A percentile compares a stretch with the other conserved stretches of the same genome.
Evolutionary conservation across 139 green algal species (phyloP).

Genomic region (Ulvella scutata): DNA sequence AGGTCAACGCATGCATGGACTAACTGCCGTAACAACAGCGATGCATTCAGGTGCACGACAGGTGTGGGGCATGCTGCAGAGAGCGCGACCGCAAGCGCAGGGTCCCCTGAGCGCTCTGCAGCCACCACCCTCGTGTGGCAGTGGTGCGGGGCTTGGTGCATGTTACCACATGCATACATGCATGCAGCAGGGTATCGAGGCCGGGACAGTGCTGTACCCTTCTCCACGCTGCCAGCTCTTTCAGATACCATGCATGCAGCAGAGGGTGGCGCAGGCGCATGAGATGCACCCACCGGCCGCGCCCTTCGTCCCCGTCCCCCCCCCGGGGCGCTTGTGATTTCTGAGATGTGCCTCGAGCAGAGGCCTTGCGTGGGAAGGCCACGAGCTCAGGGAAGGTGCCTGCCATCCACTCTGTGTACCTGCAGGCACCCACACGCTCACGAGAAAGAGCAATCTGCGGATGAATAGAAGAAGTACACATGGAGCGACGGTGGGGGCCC

Average conservation of each 20-base stretch:
- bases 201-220: slow-evolving; percentile 30
- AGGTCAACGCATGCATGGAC: too few species aligned
- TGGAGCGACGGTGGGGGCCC: neutral
- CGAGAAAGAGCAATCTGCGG: neutral
- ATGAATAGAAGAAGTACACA: neutral
- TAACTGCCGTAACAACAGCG: too few species aligned
- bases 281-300: slow-evolving; percentile 23
- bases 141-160: too few species aligned
- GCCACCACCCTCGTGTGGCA: too few species aligned
- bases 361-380: slow-evolving; percentile 21
- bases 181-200: too few species aligned
- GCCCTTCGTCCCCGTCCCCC: slow-evolving; percentile 5
- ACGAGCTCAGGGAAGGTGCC: slow-evolving; percentile 35
- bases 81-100: too few species aligned
- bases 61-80: too few species aligned
- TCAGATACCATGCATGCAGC: slow-evolving; percentile 45
- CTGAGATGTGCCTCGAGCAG: too few species aligned
- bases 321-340: too few species aligned
- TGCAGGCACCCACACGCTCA: neutral
- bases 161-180: too few species aligned
- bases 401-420: slow-evolving; percentile 32
- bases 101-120: too few species aligned
- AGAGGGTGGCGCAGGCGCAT: slow-evolving; percentile 46
- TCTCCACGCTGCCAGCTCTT: slow-evolving; percentile 13
- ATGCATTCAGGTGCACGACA: too few species aligned